Conservation (phyloP, 2,329 filamentous ascomycete genomes). For the Cordyceps pruinosa region DNA sequence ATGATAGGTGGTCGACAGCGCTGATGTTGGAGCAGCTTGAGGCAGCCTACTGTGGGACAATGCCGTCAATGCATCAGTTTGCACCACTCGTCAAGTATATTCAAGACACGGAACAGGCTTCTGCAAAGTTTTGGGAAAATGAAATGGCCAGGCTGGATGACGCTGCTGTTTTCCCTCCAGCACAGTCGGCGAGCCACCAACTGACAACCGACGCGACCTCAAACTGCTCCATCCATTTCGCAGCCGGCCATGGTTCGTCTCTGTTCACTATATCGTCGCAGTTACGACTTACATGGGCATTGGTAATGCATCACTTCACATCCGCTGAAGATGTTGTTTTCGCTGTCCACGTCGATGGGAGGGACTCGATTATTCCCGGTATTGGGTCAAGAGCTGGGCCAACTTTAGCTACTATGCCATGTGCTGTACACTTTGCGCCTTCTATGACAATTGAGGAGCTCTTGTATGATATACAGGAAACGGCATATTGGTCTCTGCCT, state of each 20-base stretch:
- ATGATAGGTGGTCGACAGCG: slow-evolving; percentile 12
- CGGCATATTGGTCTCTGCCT: slow-evolving; percentile 17
- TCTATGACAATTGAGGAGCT: slow-evolving; percentile 36
- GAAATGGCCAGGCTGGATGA: slow-evolving; percentile 32
- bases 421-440: slow-evolving; percentile 35
- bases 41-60: slow-evolving; percentile 10
- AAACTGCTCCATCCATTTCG: slow-evolving; percentile 24
- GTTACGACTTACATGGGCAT: slow-evolving; percentile 47
- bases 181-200: slow-evolving; percentile 36
- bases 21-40: slow-evolving; percentile 10
- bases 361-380: slow-evolving; percentile 34
- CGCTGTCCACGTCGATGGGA: slow-evolving; percentile 46
- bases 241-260: slow-evolving; percentile 19
- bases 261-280: slow-evolving; percentile 37
- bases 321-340: slow-evolving; percentile 43
- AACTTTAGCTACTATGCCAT: slow-evolving; percentile 47
- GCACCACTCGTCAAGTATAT: slow-evolving; percentile 26
- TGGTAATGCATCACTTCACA: slow-evolving; percentile 42
- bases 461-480: slow-evolving; percentile 26
- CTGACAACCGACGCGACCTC: slow-evolving; percentile 39
- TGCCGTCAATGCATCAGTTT: not conserved
- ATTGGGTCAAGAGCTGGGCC: slow-evolving; percentile 45
- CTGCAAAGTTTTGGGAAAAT: slow-evolving; percentile 10
- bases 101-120: slow-evolving; percentile 30
- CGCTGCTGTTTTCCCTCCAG: slow-evolving; percentile 28